A percentile compares a stretch with the other conserved stretches of the same genome.
Conservation (phyloP, 495 filamentous ascomycete species). For the Podospora pseudopauciseta region DNA sequence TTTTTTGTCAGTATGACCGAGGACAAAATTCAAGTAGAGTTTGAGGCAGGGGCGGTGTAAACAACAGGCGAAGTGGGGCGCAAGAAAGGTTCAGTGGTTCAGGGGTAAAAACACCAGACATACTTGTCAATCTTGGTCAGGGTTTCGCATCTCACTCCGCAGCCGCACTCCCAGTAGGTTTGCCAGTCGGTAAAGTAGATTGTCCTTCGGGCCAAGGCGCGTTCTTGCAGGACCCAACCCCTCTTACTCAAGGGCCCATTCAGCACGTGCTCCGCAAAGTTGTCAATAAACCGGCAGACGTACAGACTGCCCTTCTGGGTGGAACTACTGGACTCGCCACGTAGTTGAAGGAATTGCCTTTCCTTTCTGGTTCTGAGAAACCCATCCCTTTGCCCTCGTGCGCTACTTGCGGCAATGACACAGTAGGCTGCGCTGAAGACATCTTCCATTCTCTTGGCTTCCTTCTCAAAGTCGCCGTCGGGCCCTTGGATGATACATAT, state of each 20-base stretch:
- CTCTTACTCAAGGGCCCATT: conserved; percentile 32
- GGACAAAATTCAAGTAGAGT: not conserved
- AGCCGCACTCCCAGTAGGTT: conserved; percentile 44
- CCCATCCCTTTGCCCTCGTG: conserved; percentile 22
- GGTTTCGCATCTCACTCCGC: conserved; percentile 38
- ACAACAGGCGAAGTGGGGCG: too few species aligned
- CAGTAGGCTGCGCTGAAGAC: conserved; percentile 37
- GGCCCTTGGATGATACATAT: conserved; percentile 42
- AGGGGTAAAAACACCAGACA: not conserved
- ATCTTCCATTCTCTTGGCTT: conserved; percentile 36
- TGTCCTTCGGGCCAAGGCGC: conserved; percentile 37
- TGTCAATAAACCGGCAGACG: conserved; percentile 29
- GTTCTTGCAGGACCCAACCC: conserved; percentile 45
- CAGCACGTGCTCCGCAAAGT: conserved; percentile 35
- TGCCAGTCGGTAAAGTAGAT: conserved; percentile 42
- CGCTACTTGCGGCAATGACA: conserved; percentile 35
- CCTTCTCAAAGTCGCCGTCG: conserved; percentile 33
- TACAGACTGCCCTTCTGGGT: conserved; percentile 14
- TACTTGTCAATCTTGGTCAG: conserved; percentile 34
- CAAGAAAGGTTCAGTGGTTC: not conserved
- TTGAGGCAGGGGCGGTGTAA: not conserved
- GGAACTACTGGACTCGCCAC: too few species aligned
- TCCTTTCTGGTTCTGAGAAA: conserved; percentile 21
- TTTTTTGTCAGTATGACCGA: not conserved
- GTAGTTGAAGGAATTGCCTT: not conserved